Evolutionary conservation across 345 rosid genomes (phyloP).

Genomic region (Brassica nigra): DNA sequence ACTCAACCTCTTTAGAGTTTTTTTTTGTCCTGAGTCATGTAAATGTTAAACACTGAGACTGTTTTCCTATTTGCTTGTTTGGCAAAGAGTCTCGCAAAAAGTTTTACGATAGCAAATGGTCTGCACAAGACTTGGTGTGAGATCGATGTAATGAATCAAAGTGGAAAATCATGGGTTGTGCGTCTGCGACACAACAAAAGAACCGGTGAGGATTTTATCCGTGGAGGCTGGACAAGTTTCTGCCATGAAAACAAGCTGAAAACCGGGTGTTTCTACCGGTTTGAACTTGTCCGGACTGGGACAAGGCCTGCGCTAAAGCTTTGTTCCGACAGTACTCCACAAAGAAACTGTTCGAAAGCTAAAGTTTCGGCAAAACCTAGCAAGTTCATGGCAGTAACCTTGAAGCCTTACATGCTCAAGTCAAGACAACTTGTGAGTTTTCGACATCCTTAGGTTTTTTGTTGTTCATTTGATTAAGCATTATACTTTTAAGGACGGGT

Average conservation of each 20-base stretch:
- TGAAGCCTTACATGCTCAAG: conserved; percentile 7
- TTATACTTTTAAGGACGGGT: not conserved
- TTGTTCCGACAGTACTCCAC: not conserved
- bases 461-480: not conserved
- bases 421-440: conserved; percentile 6
- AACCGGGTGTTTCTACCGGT: not conserved
- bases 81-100: not conserved
- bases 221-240: conserved; percentile 18
- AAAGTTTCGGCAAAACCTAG: not conserved
- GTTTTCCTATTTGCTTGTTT: not conserved
- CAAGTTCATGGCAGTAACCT: not conserved
- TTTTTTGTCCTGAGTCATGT: not conserved
- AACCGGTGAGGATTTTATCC: not conserved
- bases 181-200: not conserved
- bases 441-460: conserved; percentile 5
- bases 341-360: not conserved
- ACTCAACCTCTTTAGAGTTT: not conserved
- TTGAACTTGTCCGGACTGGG: conserved; percentile 10
- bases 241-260: not conserved
- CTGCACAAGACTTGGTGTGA: conserved; percentile 5
- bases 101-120: not conserved
- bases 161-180: conserved; percentile 8
- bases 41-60: not conserved
- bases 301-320: conserved; percentile 15
- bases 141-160: conserved; percentile 11